Evolutionary conservation across 495 filamentous ascomycete species (phyloP), one percentile per base, ranked within the genome.

Genomic region (Penicillium ochrochloron): DNA sequence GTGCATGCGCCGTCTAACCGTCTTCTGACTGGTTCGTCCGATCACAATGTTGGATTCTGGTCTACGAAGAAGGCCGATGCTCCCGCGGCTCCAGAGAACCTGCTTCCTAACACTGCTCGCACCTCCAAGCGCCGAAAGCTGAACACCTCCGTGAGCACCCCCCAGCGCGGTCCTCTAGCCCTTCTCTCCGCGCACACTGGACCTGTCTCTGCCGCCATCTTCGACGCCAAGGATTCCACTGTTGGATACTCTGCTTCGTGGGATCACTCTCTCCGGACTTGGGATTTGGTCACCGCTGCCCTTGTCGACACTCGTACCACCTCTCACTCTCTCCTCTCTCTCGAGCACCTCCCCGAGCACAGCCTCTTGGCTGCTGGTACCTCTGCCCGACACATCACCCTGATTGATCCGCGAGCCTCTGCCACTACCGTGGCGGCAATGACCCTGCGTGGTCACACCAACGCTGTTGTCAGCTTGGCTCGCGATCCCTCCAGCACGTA

Each of bases 391-490:
- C 89, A 94, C 77, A 91, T 98, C 73, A 93, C 90, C 0, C 83
- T 98, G 15, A 88, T 97, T 61, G 95, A 99, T 75, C 94, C 94
- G 4, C 88, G 95, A 55, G 87, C 84, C 6, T 87, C 85, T 19
- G 88, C 92, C 6, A 83, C 87, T 2, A 85, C 85, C 3, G 88
- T 94, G 19, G 83, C 89, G 11, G 90, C 92, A 21, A 90, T 96
- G 86, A 97, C 93, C 15, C 85, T 99, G 29, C 84, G 92, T 29
- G 95, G 95, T 0, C 95, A 99, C 77, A 86, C 86, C 42, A 97
- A 97, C 78, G 89, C 88, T 58, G 92, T 97, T 8, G 85, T 89
- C 17, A 80, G 82, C 31, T 75, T 99, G 25, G 85, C 89, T 17
- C 78, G 86, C 8, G 86, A 90, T 64, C 92, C 92, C 0, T 81